These are phyloP conservation scores for Pseudopyricularia cyperi DNA, from an alignment of 2,329 filamentous ascomycete species.

Conservation along the genomic window DNA sequence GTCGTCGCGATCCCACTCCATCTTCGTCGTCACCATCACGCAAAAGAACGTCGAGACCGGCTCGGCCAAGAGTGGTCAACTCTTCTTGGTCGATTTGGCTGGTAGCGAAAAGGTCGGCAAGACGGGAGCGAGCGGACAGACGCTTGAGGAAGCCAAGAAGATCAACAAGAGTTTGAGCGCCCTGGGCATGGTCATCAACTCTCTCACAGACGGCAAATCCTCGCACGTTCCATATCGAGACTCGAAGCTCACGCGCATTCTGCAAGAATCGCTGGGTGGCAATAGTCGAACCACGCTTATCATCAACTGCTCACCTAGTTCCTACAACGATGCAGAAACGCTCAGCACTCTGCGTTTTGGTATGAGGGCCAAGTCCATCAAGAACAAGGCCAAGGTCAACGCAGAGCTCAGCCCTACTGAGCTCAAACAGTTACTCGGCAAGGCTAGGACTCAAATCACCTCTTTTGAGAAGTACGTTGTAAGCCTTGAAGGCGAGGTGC, in stretches of 20 bases:
- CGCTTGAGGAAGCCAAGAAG: conserved; percentile 96
- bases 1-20: conserved; percentile 94
- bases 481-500: conserved; percentile 72
- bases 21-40: conserved; percentile 92
- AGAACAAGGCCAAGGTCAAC: conserved; percentile 99
- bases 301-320: conserved; percentile 98
- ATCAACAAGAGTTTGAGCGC: conserved; percentile 99
- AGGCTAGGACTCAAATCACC: conserved; percentile 78
- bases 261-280: conserved; percentile 94
- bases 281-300: conserved; percentile 98
- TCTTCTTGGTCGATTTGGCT: conserved; percentile 95
- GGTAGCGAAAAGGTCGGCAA: conserved; percentile 98
- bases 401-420: conserved; percentile 92
- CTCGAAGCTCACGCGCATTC: conserved; percentile 90
- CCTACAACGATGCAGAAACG: conserved; percentile 94
- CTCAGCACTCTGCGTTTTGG: conserved; percentile 86
- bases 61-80: conserved; percentile 87
- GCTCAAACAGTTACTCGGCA: conserved; percentile 84
- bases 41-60: conserved; percentile 97
- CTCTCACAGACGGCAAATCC: conserved; percentile 92
- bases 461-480: conserved; percentile 81
- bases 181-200: conserved; percentile 97
- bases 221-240: conserved; percentile 94
- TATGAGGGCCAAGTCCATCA: conserved; percentile 94
- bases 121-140: conserved; percentile 94